Evolutionary conservation across 2,329 filamentous ascomycete species (phyloP), one percentile per base, ranked within the genome.

Genomic region (Colletotrichum sp.): DNA sequence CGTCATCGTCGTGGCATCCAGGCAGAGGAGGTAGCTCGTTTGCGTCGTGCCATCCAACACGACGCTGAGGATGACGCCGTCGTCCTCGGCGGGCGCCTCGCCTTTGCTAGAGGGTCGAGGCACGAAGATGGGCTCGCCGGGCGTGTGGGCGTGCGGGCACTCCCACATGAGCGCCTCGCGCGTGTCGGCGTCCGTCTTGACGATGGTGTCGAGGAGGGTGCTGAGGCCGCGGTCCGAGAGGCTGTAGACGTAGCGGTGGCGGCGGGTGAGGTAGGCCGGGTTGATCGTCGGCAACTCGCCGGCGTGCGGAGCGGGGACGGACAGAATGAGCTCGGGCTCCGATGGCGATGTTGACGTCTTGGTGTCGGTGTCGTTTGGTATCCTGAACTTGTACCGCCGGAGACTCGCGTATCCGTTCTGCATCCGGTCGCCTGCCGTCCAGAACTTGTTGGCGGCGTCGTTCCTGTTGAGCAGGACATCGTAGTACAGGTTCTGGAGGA

Each of bases 241-340:
- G 63, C 89, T 88, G 81, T 94, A 95, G 15, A 92, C 87, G 81
- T 90, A 95, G 34, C 92, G 90, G 79, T 93, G 88, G 6, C 84
- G 86, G 44, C 83, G 87, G 5, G 89, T 90, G 0, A 87, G 82
- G 78, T 88, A 92, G 2, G 78, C 73, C 0, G 91, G 90, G 82
- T 95, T 94, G 80, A 95, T 93, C 8, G 89, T 91, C 0, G 93
- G 93, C 8, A 95, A 85, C 76, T 95, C 93, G 76, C 92, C 90
- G 1, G 86, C 83, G 77, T 91, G 89, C 1, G 91, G 90, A 0
- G 85, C 87, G 8, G 86, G 85, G 62, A 92, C 90, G 13, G 71
- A 75, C 7, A 75, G 26, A 9, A 71, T 2, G 8, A 76, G 71
- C n/a, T 76, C 66, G 7, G 75, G 72, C 10, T 65, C 36, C 5